phyloP scores from a whole-genome alignment of 139 green algal species.

The Chlorella sorokiniana region DNA sequence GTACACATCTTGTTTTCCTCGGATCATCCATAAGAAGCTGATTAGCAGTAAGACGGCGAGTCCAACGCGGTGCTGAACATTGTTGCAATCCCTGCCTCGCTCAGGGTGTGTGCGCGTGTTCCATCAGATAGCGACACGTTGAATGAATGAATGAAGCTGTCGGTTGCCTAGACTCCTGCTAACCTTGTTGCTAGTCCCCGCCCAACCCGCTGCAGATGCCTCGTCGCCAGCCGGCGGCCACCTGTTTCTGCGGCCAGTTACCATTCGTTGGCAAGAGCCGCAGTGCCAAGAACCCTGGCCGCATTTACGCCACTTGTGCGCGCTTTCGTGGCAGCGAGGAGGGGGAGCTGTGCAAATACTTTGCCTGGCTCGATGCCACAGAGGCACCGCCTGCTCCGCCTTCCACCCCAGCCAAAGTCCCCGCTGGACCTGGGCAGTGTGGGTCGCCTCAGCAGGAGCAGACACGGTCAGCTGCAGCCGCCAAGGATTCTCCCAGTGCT shows the following conservation, averaged over 20 bases:
- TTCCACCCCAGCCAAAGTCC: background rate
- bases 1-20: too few species aligned
- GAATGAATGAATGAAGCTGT: too few species aligned
- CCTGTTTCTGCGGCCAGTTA: background rate
- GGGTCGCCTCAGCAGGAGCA: background rate
- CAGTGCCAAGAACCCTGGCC: conserved; percentile 6
- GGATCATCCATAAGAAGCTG: too few species aligned
- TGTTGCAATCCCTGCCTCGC: too few species aligned
- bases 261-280: background rate
- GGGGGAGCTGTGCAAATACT: background rate
- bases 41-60: too few species aligned
- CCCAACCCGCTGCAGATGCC: background rate
- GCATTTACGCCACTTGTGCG: background rate
- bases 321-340: background rate
- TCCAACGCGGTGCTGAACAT: too few species aligned
- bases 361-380: background rate
- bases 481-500: background rate
- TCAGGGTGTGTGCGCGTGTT: too few species aligned
- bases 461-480: background rate
- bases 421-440: background rate
- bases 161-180: too few species aligned
- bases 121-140: too few species aligned
- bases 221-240: background rate
- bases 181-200: too few species aligned
- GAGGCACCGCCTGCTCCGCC: background rate